Evolutionary conservation across 768 basidiomycete species (phyloP), one percentile per base, ranked within the genome.

Genomic region (Butyriboletus loyo): DNA sequence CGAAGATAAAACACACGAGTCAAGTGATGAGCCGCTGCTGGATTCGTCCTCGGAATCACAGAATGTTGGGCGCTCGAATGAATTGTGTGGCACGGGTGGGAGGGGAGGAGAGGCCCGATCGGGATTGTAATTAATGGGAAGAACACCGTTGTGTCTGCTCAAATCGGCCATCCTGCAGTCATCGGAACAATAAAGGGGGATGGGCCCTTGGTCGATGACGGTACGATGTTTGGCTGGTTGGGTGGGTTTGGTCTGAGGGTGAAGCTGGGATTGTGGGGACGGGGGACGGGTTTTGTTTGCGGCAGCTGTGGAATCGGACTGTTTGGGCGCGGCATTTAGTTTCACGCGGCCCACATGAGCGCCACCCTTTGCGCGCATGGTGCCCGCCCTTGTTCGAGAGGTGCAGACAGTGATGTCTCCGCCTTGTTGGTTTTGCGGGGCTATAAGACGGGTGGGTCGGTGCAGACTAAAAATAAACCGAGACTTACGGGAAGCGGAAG

Each of bases 141-240:
- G 70, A 46, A 66, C 71, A 32, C 72, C 72, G 35, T 73, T 66
- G 25, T 61, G 62, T 60, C 66, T 66, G 61, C 74, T 73, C 59
- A 84, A 65, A 67, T 92, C 89, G 36, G 72, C 71, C 37, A 84
- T 67, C 54, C 80, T 76, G 65, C 89, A 92, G 62, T 85, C 80
- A 56, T 89, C 86, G 1, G 89, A 91, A 71, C 89, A 92, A 72
- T 92, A 92, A 53, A 92, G 78, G 19, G 89, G 89, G 1, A 81
- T 83, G n/a, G 87, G 89, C 1, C 77, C 76, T 66, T 87, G 87
- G 72, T 89, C 87, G 72, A 91, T 90, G 71, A 89, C 75, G 11
- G 83, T 82, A 41, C 83, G 83, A 38, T 79, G 75, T 64, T 81
- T 80, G 39, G 74, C 53, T 2, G 73, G 73, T n/a, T 66, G 38